Conservation (phyloP, 768 basidiomycete species). For the Crepidotus variabilis region DNA sequence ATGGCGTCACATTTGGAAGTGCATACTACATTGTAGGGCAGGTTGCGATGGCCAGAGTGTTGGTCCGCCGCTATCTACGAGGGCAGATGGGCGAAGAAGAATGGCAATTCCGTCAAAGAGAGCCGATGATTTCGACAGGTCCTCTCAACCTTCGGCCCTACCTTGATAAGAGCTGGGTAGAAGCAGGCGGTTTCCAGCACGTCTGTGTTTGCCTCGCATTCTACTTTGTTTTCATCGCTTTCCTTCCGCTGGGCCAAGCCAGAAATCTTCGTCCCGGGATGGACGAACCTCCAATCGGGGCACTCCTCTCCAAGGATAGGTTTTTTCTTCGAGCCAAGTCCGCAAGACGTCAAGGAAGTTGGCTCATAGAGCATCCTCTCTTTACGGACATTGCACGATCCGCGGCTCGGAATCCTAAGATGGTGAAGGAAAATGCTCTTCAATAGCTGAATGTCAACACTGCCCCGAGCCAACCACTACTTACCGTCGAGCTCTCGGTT, state of each 20-base stretch:
- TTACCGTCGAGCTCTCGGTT: conserved; percentile 14
- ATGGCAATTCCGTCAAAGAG: conserved; percentile 46
- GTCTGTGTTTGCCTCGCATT: conserved; percentile 40
- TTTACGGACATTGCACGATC: conserved; percentile 36
- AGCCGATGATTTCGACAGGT: conserved; percentile 46
- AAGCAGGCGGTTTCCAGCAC: conserved; percentile 39
- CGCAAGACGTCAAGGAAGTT: conserved; percentile 31
- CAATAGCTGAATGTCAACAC: conserved; percentile 13
- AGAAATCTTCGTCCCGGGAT: conserved; percentile 28
- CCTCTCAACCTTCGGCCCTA: conserved; percentile 50
- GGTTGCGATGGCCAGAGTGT: conserved; percentile 46
- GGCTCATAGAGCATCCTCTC: conserved; percentile 39
- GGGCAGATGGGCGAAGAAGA: conserved; percentile 48
- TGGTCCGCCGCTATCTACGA: conserved; percentile 41
- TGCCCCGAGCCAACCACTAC: conserved; percentile 4
- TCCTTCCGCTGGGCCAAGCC: conserved; percentile 37
- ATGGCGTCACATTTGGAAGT: conserved; percentile 47
- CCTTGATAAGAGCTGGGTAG: conserved; percentile 43
- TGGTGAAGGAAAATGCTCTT: conserved; percentile 13
- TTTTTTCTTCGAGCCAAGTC: conserved; percentile 41
- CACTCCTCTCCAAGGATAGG: conserved; percentile 42
- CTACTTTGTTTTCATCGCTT: conserved; percentile 40
- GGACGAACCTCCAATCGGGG: conserved; percentile 33
- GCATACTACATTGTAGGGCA: conserved; percentile 48
- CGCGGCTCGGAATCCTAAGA: conserved; percentile 20